Base-by-base conservation (phyloP, 2,329 filamentous ascomycete genomes). In the Uncinocarpus reesii region DNA sequence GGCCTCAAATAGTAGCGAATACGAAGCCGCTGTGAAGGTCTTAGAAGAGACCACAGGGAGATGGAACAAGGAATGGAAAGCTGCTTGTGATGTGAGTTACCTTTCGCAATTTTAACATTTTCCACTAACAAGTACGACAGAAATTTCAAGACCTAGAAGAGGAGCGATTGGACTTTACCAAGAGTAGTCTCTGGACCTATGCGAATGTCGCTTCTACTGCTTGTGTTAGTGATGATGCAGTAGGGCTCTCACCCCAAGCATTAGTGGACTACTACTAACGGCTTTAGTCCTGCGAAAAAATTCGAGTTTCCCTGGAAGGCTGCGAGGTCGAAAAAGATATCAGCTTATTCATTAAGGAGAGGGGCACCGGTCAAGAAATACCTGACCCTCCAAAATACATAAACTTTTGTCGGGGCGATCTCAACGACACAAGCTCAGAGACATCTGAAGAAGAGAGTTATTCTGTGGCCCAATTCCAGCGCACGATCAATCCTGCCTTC, bases 61-160 rank as follows among this genome's bases (percentile, higher is more conserved):
- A 47, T 98, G 92, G 92, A 98, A 98, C 63, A 79, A 90, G 59
- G 92, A 98, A 65, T 98, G 92, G 92, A 98, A 96, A 68, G 81
- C 86, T 16, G 92, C 90, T 1, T 94, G 92, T 59, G 93, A 84
- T 61, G 74, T 77, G 60, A 49, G 72, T 63, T n/a, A 46, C 18
- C 24, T 42, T 32, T 15, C 28, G 7, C 20, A 16, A 59, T 65
- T 40, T 21, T 34, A 20, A 23, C 13, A 26, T 11, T 11, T 13
- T 8, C 2, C 3, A 8, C 47, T 49, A 23, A 52, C 31, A n/a
- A 3, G 7, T 50, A n/a, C 4, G 8, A 13, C 44, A 93, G 74
- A 98, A 96, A 72, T 98, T 98, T 67, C 93, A 98, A 71, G 93
- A 98, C 60, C 78, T 98, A 10, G 92, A 98, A 68, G 93, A 98